These are phyloP conservation scores for Mycocentrospora acerina DNA, from an alignment of 2,329 filamentous ascomycete species.

Conservation along the genomic window DNA sequence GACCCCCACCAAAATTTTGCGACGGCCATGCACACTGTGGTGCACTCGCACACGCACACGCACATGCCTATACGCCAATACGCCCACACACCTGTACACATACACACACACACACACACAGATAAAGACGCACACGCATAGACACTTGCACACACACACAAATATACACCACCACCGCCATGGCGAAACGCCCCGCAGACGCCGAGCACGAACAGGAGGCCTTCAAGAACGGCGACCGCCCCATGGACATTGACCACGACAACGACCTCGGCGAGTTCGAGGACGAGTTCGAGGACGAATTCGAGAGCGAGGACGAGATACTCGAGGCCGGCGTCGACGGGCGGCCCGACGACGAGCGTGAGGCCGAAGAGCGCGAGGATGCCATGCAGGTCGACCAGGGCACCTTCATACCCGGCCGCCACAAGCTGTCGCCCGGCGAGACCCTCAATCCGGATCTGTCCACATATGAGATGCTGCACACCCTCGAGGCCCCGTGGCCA, in stretches of 20 bases:
- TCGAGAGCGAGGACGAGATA: conserved; percentile 89
- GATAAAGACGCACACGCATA: conserved; percentile 11
- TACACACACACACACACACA: conserved; percentile 8
- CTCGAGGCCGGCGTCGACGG: conserved; percentile 93
- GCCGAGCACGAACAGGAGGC: conserved; percentile 51
- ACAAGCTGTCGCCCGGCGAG: conserved; percentile 87
- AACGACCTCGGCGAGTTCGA: conserved; percentile 74
- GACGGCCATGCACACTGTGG: background rate
- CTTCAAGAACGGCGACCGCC: conserved; percentile 64
- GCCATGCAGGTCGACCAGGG: conserved; percentile 93
- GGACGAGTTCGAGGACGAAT: conserved; percentile 92
- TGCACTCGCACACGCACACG: too few relatives aligned
- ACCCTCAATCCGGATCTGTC: conserved; percentile 86
- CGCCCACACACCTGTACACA: conserved; percentile 2
- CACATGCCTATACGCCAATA: too few relatives aligned
- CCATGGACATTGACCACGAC: conserved; percentile 48
- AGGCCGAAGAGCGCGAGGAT: conserved; percentile 80
- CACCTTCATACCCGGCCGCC: conserved; percentile 93
- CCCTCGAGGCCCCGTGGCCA: conserved; percentile 90
- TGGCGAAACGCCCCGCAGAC: conserved; percentile 64
- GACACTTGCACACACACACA: conserved; percentile 2
- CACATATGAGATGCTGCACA: conserved; percentile 98
- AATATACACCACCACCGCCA: conserved; percentile 27
- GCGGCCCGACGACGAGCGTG: conserved; percentile 84
- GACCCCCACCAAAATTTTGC: conserved; percentile 5